These are phyloP conservation scores for Rubia yunnanensis DNA, from an alignment of 257 asterid species.

Conservation along the genomic window DNA sequence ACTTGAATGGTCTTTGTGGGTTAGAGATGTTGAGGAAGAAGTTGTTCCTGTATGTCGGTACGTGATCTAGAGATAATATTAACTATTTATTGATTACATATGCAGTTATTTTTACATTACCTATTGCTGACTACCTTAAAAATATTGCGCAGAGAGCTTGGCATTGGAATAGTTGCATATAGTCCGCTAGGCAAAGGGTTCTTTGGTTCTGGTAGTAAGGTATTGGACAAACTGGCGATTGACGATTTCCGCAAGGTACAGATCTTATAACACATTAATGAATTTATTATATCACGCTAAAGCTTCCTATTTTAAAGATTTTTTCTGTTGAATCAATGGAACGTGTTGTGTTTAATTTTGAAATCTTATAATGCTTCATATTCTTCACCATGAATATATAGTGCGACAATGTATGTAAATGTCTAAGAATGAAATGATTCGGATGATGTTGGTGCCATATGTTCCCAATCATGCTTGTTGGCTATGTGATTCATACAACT, in stretches of 20 bases:
- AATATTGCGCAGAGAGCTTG: not conserved
- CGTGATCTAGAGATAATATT: not conserved
- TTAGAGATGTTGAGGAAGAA: constrained; percentile 26
- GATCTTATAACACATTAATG: not conserved
- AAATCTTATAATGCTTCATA: too few relatives aligned
- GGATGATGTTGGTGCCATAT: too few relatives aligned
- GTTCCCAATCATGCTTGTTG: not conserved
- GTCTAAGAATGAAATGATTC: too few relatives aligned
- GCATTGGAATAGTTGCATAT: not conserved
- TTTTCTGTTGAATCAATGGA: not conserved
- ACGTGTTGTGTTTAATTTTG: not conserved
- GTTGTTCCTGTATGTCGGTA: constrained; percentile 29
- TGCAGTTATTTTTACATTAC: not conserved
- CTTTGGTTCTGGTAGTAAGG: not conserved
- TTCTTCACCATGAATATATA: not conserved
- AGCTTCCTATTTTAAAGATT: not conserved
- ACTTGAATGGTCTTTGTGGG: constrained; percentile 21
- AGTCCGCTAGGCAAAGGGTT: not conserved
- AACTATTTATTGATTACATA: too few relatives aligned
- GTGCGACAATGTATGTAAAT: not conserved
- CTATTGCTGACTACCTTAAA: not conserved
- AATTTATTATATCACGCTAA: not conserved
- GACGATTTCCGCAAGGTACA: not conserved
- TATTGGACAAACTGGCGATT: not conserved
- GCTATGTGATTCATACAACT: not conserved